A percentile compares a stretch with the other conserved stretches of the same genome.
These are phyloP conservation scores for Polyporus tsugae DNA, from an alignment of 1,284 basidiomycete genomes.

Conservation along the genomic window DNA sequence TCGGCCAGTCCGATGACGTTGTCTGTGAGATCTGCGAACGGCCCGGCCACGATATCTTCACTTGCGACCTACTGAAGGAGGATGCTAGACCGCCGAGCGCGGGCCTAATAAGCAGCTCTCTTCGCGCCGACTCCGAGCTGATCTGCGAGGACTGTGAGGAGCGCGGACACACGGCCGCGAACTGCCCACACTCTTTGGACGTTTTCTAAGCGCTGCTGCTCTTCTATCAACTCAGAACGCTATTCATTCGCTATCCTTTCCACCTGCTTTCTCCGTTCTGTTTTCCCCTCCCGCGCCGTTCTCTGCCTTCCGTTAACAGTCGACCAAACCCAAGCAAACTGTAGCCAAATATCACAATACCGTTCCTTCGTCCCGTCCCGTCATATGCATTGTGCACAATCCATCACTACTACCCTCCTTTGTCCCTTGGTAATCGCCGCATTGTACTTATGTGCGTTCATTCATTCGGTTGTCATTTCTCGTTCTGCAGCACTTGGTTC, in stretches of 20 bases:
- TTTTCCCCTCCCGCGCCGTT: neutral
- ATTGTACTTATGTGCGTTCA: slow-evolving; percentile 31
- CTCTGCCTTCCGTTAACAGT: neutral
- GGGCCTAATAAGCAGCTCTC: slow-evolving; percentile 17
- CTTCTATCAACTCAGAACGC: neutral
- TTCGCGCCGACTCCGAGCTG: slow-evolving; percentile 40
- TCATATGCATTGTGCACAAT: slow-evolving; percentile 10
- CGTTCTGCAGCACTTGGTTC: slow-evolving; percentile 21
- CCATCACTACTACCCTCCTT: slow-evolving; percentile 29
- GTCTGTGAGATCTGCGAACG: slow-evolving; percentile 88
- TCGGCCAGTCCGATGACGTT: slow-evolving; percentile 38
- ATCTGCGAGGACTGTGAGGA: slow-evolving; percentile 84
- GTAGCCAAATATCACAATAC: slow-evolving; percentile 23
- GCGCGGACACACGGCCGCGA: slow-evolving; percentile 70
- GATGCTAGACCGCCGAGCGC: slow-evolving; percentile 38
- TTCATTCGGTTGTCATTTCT: slow-evolving; percentile 12
- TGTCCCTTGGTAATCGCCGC: slow-evolving; percentile 24
- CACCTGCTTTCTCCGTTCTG: slow-evolving; percentile 5
- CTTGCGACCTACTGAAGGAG: slow-evolving; percentile 69
- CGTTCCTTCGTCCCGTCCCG: slow-evolving; percentile 9
- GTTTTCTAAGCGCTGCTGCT: slow-evolving; percentile 63
- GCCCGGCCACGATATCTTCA: slow-evolving; percentile 85
- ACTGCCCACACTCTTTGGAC: slow-evolving; percentile 83
- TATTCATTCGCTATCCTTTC: neutral
- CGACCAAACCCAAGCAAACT: slow-evolving; percentile 11